A percentile compares a stretch with the other conserved stretches of the same genome.
Evolutionary conservation across 257 asterid species (phyloP).

Genomic region (Cinchona pubescens): DNA sequence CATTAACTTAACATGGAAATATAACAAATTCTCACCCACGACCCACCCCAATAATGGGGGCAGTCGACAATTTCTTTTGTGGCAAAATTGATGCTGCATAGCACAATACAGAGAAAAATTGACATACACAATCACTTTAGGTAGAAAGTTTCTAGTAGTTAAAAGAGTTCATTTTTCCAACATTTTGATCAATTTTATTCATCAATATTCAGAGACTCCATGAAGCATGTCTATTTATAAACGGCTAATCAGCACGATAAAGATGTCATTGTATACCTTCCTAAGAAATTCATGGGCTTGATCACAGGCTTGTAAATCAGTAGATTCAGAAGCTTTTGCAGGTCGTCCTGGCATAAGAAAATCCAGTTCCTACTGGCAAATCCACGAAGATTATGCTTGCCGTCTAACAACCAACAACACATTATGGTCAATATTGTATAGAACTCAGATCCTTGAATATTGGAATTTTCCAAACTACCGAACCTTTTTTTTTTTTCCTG

Average conservation of each 20-base stretch:
- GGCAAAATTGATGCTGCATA: background rate
- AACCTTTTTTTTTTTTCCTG: no score
- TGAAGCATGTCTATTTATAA: background rate
- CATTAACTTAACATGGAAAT: no score
- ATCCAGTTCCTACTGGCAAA: conserved; percentile 30
- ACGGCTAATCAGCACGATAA: background rate
- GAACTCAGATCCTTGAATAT: background rate
- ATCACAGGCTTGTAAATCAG: conserved; percentile 8
- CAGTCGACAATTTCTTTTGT: background rate
- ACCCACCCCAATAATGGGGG: background rate
- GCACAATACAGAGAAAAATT: background rate
- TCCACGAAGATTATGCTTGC: conserved; percentile 31
- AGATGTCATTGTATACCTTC: conserved; percentile 20
- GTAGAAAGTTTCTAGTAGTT: no score
- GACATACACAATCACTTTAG: no score
- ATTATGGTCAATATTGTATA: background rate
- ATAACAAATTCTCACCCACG: background rate
- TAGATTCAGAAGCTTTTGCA: conserved; percentile 15
- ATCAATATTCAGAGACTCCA: background rate
- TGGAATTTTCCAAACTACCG: background rate
- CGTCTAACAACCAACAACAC: conserved; percentile 2
- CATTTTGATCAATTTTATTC: no score
- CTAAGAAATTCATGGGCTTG: conserved; percentile 29
- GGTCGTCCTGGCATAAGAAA: conserved; percentile 32
- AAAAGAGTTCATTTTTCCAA: no score